Evolutionary conservation across 768 basidiomycete species (phyloP), one percentile per base, ranked within the genome.

Genomic region (Porphyrellus cyaneotinctus): DNA sequence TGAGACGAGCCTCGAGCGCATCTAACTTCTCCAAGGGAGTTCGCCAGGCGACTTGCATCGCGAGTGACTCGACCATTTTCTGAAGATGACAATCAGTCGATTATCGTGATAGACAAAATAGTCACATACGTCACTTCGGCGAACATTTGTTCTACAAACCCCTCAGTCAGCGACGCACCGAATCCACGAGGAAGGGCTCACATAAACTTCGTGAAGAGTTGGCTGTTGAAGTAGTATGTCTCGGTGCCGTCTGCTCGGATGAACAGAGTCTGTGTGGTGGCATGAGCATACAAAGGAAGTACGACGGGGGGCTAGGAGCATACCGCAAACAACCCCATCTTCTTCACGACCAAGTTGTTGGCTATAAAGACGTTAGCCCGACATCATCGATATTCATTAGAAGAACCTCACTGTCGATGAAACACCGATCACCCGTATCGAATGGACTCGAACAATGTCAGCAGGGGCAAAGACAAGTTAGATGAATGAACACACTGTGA

Each of bases 171-270:
- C 8, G 41, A 37, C 56, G 8, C 43, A 28, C 24, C 23, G n/a
- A 13, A 45, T 45, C 2, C 17, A 24, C 33, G 28, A 48, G 42
- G 6, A 26, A 33, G 44, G 24, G 70, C 81, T 36, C 63, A 84
- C 84, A 91, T 87, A 70, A 90, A 88, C 61, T 85, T 86, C 43
- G 66, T 77, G 66, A 86, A 86, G 13, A 90, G 75, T 57, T 84
- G 84, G 57, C 85, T 87, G 71, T 89, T 89, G 71, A 83, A 89
- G 64, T 88, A 90, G 61, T 89, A 90, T 4, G 85, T 84, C 63
- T 89, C 84, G 2, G 86, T 86, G 18, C 88, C 88, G 61, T 91
- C 88, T 15, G 75, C 63, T 30, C 88, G 83, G 31, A 79, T 67
- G 60, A 91, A 91, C 17, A 84, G 77, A 4, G 89, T 91, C 75